Conservation (phyloP, 257 asterid species). For the Salvia hispanica region DNA sequence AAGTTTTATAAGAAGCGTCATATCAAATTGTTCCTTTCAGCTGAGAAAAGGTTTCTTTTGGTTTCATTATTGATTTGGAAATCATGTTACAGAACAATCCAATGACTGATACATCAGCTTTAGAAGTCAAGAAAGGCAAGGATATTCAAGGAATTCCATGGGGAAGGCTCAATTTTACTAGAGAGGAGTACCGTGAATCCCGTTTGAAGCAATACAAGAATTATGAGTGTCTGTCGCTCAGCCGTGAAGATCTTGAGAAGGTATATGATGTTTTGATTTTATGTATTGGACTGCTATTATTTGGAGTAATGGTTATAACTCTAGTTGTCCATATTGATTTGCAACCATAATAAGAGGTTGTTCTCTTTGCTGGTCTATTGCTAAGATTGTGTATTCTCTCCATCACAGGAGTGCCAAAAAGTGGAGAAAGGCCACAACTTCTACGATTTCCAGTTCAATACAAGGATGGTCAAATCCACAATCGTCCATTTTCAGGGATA, state of each 20-base stretch:
- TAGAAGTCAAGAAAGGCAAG: slow-evolving; percentile 81
- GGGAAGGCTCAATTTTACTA: slow-evolving; percentile 78
- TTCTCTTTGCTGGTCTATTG: neutral
- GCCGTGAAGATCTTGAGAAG: slow-evolving; percentile 65
- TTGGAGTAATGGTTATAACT: neutral
- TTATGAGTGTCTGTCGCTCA: slow-evolving; percentile 58
- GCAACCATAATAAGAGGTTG: neutral
- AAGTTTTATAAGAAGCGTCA: neutral
- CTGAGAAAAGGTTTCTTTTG: neutral
- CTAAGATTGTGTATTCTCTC: slow-evolving; percentile 27
- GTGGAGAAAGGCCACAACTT: slow-evolving; percentile 71
- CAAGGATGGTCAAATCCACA: slow-evolving; percentile 88
- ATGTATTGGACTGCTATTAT: neutral
- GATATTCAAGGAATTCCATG: slow-evolving; percentile 98
- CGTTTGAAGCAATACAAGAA: slow-evolving; percentile 83
- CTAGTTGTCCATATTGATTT: neutral
- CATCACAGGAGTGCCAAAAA: slow-evolving; percentile 67
- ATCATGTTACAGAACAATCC: slow-evolving; percentile 46
- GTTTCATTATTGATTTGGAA: no score
- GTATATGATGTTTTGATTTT: slow-evolving; percentile 10
- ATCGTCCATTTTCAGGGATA: slow-evolving; percentile 96
- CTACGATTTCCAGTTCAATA: slow-evolving; percentile 85
- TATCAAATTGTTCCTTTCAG: neutral
- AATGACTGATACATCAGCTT: slow-evolving; percentile 73
- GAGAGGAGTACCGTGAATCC: slow-evolving; percentile 72